Conservation (phyloP, 2,329 filamentous ascomycete species). For the Aspergillus sclerotialis region DNA sequence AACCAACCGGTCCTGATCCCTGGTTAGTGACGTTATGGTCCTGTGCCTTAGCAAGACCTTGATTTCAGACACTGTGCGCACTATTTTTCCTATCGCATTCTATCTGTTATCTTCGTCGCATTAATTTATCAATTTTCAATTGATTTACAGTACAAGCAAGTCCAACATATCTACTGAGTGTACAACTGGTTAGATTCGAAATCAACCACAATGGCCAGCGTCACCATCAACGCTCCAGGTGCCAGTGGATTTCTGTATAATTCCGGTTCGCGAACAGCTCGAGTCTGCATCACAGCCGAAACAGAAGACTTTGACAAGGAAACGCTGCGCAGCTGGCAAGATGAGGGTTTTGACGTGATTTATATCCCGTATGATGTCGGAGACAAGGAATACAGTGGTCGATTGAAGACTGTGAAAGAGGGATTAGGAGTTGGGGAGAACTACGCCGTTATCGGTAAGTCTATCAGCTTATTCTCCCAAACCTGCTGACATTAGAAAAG, state of each 20-base stretch:
- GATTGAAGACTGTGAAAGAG: slow-evolving; percentile 46
- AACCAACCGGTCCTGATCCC: too few relatives aligned
- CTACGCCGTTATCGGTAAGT: slow-evolving; percentile 56
- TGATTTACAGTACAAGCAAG: background rate
- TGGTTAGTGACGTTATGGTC: too few relatives aligned
- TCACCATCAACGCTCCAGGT: slow-evolving; percentile 27
- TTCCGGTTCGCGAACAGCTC: slow-evolving; percentile 23
- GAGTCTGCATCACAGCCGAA: slow-evolving; percentile 28
- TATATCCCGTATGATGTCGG: slow-evolving; percentile 51
- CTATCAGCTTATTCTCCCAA: background rate
- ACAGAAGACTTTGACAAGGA: slow-evolving; percentile 46
- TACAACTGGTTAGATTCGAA: too few relatives aligned
- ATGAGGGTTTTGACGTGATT: slow-evolving; percentile 54
- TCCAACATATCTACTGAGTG: background rate
- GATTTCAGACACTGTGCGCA: too few relatives aligned
- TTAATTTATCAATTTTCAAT: background rate
- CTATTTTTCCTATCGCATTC: too few relatives aligned
- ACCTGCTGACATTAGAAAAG: slow-evolving; percentile 32
- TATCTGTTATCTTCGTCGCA: too few relatives aligned
- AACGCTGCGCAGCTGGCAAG: slow-evolving; percentile 48
- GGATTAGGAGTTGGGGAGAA: slow-evolving; percentile 51
- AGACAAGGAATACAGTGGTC: slow-evolving; percentile 45
- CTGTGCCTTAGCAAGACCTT: too few relatives aligned
- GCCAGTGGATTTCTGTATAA: slow-evolving; percentile 28
- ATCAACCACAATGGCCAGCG: slow-evolving; percentile 21